These are phyloP conservation scores for Colletotrichum caudatum DNA, from an alignment of 2,329 filamentous ascomycete species.

Conservation along the genomic window DNA sequence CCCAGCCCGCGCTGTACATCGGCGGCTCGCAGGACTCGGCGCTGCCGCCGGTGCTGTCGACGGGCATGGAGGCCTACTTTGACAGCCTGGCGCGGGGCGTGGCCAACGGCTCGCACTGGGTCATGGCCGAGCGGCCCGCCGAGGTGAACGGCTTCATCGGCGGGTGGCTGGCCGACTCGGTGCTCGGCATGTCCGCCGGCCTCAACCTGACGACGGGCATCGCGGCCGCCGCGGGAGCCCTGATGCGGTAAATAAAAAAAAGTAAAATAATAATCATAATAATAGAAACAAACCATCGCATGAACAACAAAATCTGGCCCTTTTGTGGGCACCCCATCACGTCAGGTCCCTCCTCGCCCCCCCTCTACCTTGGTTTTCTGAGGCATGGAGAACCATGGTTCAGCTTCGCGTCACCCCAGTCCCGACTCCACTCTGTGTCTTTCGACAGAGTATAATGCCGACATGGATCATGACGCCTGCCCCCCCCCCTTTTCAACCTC, in stretches of 20 bases:
- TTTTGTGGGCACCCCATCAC: background rate
- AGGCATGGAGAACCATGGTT: background rate
- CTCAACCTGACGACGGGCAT: constrained; percentile 14
- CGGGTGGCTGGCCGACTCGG: constrained; percentile 24
- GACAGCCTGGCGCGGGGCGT: constrained; percentile 70
- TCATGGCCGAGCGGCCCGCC: constrained; percentile 74
- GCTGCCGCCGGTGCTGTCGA: constrained; percentile 73
- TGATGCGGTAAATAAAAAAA: too few species aligned
- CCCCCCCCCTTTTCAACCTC: too few species aligned
- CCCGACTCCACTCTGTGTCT: background rate
- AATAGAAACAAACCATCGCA: too few species aligned
- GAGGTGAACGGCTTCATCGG: constrained; percentile 66
- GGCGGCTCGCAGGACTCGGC: constrained; percentile 74
- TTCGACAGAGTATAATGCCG: background rate
- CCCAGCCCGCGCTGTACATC: constrained; percentile 75
- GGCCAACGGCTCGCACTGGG: constrained; percentile 79
- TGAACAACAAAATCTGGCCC: too few species aligned
- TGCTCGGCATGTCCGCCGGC: constrained; percentile 18
- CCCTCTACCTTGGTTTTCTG: too few species aligned
- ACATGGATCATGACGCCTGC: background rate
- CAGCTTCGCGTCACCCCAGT: background rate
- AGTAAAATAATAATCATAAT: too few species aligned
- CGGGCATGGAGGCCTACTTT: constrained; percentile 74
- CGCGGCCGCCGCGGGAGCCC: background rate
- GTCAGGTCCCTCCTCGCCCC: too few species aligned